A percentile compares a stretch with the other conserved stretches of the same genome.
phyloP scores from a whole-genome alignment of 1,139 yeast species.

The Saccharomyces pastorianus region DNA sequence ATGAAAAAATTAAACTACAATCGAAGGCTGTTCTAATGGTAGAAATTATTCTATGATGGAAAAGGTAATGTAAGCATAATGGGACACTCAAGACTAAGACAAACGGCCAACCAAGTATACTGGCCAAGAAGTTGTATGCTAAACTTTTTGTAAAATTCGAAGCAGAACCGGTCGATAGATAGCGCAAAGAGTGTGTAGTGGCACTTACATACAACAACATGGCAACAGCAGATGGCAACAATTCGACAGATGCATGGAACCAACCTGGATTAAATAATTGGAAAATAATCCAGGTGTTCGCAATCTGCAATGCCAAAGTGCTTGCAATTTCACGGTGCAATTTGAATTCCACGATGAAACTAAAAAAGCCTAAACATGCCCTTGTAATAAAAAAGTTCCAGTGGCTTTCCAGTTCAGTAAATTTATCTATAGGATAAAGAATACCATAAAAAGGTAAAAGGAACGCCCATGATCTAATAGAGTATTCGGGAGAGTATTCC shows the following conservation, averaged over 20 bases:
- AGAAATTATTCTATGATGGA: slow-evolving; percentile 23
- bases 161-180: slow-evolving; percentile 21
- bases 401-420: slow-evolving; percentile 18
- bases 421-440: slow-evolving; percentile 35
- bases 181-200: slow-evolving; percentile 28
- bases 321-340: slow-evolving; percentile 20
- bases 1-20: slow-evolving; percentile 27
- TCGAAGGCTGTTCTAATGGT: slow-evolving; percentile 30
- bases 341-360: slow-evolving; percentile 34
- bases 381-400: slow-evolving; percentile 48
- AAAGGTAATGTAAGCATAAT: slow-evolving; percentile 34
- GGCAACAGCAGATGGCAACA: slow-evolving; percentile 81
- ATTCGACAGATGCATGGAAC: slow-evolving; percentile 81
- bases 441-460: slow-evolving; percentile 45
- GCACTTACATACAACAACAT: slow-evolving; percentile 59
- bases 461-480: slow-evolving; percentile 81
- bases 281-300: slow-evolving; percentile 33
- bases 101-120: slow-evolving; percentile 89
- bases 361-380: slow-evolving; percentile 41
- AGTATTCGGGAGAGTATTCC: slow-evolving; percentile 90
- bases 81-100: slow-evolving; percentile 60
- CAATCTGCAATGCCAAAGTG: slow-evolving; percentile 32
- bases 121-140: slow-evolving; percentile 52
- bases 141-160: slow-evolving; percentile 30
- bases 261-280: slow-evolving; percentile 36